Evolutionary conservation across 1,284 basidiomycete genomes (phyloP).

Genomic region (Apiotrichum sp.): DNA sequence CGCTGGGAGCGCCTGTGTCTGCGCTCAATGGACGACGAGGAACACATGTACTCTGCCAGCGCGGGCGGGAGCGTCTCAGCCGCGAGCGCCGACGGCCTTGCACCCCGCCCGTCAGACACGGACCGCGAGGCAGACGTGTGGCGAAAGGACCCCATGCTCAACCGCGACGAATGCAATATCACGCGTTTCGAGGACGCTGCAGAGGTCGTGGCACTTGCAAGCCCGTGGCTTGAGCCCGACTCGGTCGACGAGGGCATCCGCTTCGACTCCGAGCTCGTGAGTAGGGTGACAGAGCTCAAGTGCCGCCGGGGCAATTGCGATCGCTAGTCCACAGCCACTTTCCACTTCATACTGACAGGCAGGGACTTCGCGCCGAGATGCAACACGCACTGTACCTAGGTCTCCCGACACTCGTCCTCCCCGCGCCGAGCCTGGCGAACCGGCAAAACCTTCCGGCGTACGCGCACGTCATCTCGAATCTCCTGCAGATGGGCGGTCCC

Average conservation of each 20-base stretch:
- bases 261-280: slow-evolving; percentile 88
- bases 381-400: slow-evolving; percentile 89
- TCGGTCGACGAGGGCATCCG: slow-evolving; percentile 88
- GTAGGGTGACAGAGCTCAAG: slow-evolving; percentile 30
- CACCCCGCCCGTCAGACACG: slow-evolving; percentile 29
- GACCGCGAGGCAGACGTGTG: slow-evolving; percentile 79
- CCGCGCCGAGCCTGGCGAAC: slow-evolving; percentile 69
- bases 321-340: neutral
- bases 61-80: slow-evolving; percentile 4
- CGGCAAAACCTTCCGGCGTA: slow-evolving; percentile 81
- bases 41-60: slow-evolving; percentile 32
- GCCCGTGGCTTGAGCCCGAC: slow-evolving; percentile 94
- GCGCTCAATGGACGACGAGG: slow-evolving; percentile 51
- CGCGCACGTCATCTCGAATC: slow-evolving; percentile 77
- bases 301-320: no score
- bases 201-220: slow-evolving; percentile 66
- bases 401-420: slow-evolving; percentile 75
- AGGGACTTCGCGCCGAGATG: slow-evolving; percentile 91
- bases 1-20: slow-evolving; percentile 88
- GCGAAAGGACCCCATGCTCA: slow-evolving; percentile 74
- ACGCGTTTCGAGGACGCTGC: slow-evolving; percentile 85
- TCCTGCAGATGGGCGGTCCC: slow-evolving; percentile 56
- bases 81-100: neutral
- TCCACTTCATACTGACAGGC: slow-evolving; percentile 1
- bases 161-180: slow-evolving; percentile 79